Evolutionary conservation across 2,329 filamentous ascomycete genomes (phyloP).

Genomic region (Cladophialophora bantiana): DNA sequence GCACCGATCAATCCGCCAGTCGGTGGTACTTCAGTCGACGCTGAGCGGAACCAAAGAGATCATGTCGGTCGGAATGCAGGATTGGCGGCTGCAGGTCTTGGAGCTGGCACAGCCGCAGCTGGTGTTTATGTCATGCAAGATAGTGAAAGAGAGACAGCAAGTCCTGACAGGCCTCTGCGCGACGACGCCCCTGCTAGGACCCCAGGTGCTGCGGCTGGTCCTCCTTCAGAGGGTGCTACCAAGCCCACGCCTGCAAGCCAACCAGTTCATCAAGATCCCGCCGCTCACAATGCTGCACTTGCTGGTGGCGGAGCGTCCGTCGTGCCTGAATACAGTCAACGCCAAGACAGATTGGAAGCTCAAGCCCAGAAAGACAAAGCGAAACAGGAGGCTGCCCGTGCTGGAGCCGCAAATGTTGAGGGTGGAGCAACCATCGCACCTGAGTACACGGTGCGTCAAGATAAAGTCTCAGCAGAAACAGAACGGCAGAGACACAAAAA

Average conservation of each 20-base stretch:
- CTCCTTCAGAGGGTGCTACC: slow-evolving; percentile 7
- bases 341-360: not conserved
- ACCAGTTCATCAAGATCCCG: not conserved
- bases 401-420: not conserved
- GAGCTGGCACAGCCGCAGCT: slow-evolving; percentile 29
- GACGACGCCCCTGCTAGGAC: not conserved
- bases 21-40: slow-evolving; percentile 31
- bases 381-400: not conserved
- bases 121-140: slow-evolving; percentile 17
- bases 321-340: slow-evolving; percentile 2
- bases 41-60: slow-evolving; percentile 14
- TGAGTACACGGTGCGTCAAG: not conserved
- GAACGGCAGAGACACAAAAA: not conserved
- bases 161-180: slow-evolving; percentile 14
- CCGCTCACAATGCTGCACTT: slow-evolving; percentile 6
- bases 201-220: slow-evolving; percentile 1
- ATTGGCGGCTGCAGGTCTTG: slow-evolving; percentile 30
- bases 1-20: slow-evolving; percentile 36
- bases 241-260: not conserved
- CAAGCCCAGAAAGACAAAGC: slow-evolving; percentile 9
- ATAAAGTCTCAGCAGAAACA: slow-evolving; percentile 1
- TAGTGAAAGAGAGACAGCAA: not conserved
- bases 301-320: not conserved
- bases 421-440: slow-evolving; percentile 1
- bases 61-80: slow-evolving; percentile 28